A percentile compares a stretch with the other conserved stretches of the same genome.
Evolutionary conservation across 305 asterid genomes (phyloP).

Genomic region (Lippia alba): DNA sequence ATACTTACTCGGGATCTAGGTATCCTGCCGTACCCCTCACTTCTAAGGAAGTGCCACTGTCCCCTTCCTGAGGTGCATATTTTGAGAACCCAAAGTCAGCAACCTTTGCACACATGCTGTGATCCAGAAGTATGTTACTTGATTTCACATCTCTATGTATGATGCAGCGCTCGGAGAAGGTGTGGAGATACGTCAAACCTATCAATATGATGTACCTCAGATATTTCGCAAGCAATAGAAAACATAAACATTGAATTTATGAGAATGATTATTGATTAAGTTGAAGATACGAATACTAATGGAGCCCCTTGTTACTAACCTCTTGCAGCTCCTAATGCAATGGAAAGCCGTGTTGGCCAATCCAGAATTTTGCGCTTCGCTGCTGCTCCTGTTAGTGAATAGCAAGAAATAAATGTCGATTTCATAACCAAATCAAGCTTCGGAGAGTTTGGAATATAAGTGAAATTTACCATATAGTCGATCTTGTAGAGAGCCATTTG

Average conservation of each 20-base stretch:
- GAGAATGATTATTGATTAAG: conserved; percentile 11
- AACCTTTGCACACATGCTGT: conserved; percentile 92
- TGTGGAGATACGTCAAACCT: conserved; percentile 87
- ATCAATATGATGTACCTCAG: conserved; percentile 35
- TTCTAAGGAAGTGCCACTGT: conserved; percentile 84
- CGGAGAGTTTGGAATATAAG: conserved; percentile 3
- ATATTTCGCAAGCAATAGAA: conserved; percentile 1
- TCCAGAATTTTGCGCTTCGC: conserved; percentile 80
- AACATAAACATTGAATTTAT: background rate
- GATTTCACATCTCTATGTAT: conserved; percentile 95
- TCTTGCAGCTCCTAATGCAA: conserved; percentile 92
- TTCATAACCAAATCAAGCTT: conserved; percentile 22
- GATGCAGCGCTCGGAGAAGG: conserved; percentile 76
- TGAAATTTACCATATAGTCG: conserved; percentile 74
- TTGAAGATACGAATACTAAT: conserved; percentile 25
- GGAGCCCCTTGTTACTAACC: conserved; percentile 60
- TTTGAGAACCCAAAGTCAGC: conserved; percentile 94
- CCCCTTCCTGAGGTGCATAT: conserved; percentile 95
- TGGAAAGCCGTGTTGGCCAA: conserved; percentile 88
- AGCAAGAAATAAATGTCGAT: conserved; percentile 28
- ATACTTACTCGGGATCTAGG: conserved; percentile 95
- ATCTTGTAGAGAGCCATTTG: conserved; percentile 82
- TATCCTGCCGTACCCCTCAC: conserved; percentile 95
- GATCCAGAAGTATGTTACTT: conserved; percentile 89
- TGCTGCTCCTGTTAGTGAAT: conserved; percentile 70